These are phyloP conservation scores for Sphaerosporella brunnea DNA, from an alignment of 495 filamentous ascomycete genomes.

Conservation along the genomic window DNA sequence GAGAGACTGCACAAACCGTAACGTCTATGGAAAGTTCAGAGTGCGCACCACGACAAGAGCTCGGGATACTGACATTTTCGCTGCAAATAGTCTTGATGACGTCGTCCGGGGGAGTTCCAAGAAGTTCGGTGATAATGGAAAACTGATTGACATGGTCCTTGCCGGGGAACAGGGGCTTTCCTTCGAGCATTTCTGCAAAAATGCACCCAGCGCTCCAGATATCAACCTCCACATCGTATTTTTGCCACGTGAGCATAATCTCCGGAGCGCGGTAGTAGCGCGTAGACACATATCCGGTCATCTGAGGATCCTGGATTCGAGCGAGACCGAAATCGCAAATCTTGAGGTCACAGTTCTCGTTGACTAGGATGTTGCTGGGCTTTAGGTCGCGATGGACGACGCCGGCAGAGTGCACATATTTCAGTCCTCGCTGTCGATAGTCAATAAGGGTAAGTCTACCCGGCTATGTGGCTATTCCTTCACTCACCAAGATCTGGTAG, in stretches of 20 bases:
- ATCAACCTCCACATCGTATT: conserved; percentile 98
- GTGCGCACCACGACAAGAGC: conserved; percentile 6
- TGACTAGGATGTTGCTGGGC: conserved; percentile 95
- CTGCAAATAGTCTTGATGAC: conserved; percentile 97
- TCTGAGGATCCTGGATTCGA: conserved; percentile 97
- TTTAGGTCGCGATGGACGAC: conserved; percentile 96
- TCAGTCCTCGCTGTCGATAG: conserved; percentile 61
- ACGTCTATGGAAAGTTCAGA: conserved; percentile 42
- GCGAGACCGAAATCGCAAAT: conserved; percentile 98
- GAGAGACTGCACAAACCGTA: conserved; percentile 92
- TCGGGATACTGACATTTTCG: conserved; percentile 57
- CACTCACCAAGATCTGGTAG: conserved; percentile 84
- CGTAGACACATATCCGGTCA: conserved; percentile 98
- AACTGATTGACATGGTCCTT: conserved; percentile 99
- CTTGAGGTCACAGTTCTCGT: conserved; percentile 98
- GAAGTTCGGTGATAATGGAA: conserved; percentile 94
- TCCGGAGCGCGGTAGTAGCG: conserved; percentile 96
- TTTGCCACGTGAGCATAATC: conserved; percentile 99
- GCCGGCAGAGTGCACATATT: conserved; percentile 97
- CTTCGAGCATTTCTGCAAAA: conserved; percentile 97
- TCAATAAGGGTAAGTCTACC: conserved; percentile 25
- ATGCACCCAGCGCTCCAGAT: conserved; percentile 99
- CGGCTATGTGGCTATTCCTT: conserved; percentile 1
- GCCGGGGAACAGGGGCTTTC: conserved; percentile 93
- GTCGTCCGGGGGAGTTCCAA: conserved; percentile 96